phyloP scores from a whole-genome alignment of 192 early-diverging fungal species.

The Rhizoclosmatium sp. region DNA sequence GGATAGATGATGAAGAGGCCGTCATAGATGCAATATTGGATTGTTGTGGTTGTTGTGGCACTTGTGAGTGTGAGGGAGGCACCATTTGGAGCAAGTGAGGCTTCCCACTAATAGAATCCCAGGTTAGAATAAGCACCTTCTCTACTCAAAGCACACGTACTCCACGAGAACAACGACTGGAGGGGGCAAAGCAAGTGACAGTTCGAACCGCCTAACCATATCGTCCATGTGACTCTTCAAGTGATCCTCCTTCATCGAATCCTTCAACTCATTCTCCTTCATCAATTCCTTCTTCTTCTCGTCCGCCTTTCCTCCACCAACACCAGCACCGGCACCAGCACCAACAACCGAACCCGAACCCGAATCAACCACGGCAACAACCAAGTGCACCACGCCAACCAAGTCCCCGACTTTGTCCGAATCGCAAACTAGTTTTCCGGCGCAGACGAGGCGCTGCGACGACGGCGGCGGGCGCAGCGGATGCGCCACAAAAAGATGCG shows the following conservation, averaged over 20 bases:
- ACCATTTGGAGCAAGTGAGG: conserved; percentile 8
- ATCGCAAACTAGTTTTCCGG: background rate
- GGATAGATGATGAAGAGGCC: background rate
- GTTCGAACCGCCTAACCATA: background rate
- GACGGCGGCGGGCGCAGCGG: background rate
- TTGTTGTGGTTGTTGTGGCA: background rate
- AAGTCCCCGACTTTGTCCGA: background rate
- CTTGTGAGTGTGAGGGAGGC: background rate
- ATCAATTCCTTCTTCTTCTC: background rate
- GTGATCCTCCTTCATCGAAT: background rate
- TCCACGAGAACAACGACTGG: background rate
- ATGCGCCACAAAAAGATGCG: background rate
- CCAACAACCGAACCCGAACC: background rate
- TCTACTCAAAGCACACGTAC: background rate
- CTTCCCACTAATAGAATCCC: background rate
- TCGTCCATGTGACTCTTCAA: background rate
- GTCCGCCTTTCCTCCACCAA: background rate
- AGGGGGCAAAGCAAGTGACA: background rate
- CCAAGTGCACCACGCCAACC: conserved; percentile 1
- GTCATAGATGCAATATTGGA: background rate
- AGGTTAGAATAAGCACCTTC: background rate
- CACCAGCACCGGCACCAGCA: background rate
- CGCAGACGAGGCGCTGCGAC: background rate
- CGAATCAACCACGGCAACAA: background rate
- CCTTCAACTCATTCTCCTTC: too few species aligned